Conservation (phyloP, 2,329 filamentous ascomycete genomes). For the Diaporthe batatas region DNA sequence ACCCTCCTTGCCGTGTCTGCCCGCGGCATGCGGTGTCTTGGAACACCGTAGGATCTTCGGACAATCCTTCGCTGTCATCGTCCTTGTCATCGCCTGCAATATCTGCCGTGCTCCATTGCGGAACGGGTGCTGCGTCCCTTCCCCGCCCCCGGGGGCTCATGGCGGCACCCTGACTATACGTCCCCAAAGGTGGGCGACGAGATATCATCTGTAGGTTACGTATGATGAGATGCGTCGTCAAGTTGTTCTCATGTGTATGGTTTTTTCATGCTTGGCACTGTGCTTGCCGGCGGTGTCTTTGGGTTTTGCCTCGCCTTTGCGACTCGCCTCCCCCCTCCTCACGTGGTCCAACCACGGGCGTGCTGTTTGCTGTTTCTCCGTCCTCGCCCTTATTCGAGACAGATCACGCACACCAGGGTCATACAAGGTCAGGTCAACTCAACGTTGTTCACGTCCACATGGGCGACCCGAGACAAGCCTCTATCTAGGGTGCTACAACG, state of each 20-base stretch:
- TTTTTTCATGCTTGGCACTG: background rate
- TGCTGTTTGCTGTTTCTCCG: background rate
- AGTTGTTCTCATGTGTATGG: background rate
- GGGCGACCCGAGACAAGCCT: conserved; percentile 23
- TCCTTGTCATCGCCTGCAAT: conserved; percentile 9
- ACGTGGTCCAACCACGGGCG: background rate
- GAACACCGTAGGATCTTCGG: background rate
- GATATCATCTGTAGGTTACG: background rate
- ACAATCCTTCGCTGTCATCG: conserved; percentile 1
- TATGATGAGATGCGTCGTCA: background rate
- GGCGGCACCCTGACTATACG: background rate
- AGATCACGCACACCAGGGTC: conserved; percentile 24
- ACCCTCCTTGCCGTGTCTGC: conserved; percentile 9
- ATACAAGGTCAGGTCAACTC: conserved; percentile 27
- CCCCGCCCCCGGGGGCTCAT: background rate
- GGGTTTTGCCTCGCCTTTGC: background rate
- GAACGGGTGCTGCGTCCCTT: background rate
- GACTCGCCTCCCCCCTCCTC: no score
- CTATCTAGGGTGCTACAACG: background rate
- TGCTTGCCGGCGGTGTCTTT: no score
- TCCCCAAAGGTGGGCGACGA: background rate
- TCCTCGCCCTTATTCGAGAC: conserved; percentile 6
- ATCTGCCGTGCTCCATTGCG: conserved; percentile 6
- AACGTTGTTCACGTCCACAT: conserved; percentile 18
- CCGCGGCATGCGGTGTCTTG: conserved; percentile 16